Evolutionary conservation across 192 early-diverging fungal species (phyloP).

Genomic region (Gorgonomyces haynaldii): DNA sequence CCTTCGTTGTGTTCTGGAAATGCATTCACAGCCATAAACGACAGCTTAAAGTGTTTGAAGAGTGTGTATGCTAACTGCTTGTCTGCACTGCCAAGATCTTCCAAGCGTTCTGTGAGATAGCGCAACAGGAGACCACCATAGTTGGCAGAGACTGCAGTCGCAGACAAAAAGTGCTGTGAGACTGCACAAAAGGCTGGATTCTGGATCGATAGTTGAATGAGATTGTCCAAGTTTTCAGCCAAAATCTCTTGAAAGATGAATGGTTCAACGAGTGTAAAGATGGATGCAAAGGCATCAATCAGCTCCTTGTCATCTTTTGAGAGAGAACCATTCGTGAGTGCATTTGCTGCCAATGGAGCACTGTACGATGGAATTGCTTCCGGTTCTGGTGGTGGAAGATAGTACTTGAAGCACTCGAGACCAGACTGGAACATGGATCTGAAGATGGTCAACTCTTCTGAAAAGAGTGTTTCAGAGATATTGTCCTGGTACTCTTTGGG

Average conservation of each 20-base stretch:
- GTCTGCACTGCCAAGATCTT: constrained; percentile 54
- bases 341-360: constrained; percentile 53
- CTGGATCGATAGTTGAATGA: constrained; percentile 71
- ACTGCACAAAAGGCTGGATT: constrained; percentile 68
- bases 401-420: constrained; percentile 74
- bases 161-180: constrained; percentile 79
- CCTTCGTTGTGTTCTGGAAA: constrained; percentile 87
- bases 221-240: constrained; percentile 69
- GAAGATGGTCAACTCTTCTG: constrained; percentile 64
- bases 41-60: constrained; percentile 84
- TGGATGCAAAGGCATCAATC: constrained; percentile 76
- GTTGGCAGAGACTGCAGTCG: constrained; percentile 59
- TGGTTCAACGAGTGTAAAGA: constrained; percentile 74
- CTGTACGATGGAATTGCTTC: too few relatives aligned
- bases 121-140: constrained; percentile 69
- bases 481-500: constrained; percentile 2
- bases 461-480: constrained; percentile 46
- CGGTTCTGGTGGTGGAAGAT: too few relatives aligned
- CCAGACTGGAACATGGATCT: constrained; percentile 62
- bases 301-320: constrained; percentile 85
- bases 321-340: constrained; percentile 21
- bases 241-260: constrained; percentile 94
- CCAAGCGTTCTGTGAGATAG: constrained; percentile 67
- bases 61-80: constrained; percentile 52
- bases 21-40: constrained; percentile 83